Base-by-base conservation (phyloP, 1,139 yeast genomes). In the Citeromyces hawaiiensis region DNA sequence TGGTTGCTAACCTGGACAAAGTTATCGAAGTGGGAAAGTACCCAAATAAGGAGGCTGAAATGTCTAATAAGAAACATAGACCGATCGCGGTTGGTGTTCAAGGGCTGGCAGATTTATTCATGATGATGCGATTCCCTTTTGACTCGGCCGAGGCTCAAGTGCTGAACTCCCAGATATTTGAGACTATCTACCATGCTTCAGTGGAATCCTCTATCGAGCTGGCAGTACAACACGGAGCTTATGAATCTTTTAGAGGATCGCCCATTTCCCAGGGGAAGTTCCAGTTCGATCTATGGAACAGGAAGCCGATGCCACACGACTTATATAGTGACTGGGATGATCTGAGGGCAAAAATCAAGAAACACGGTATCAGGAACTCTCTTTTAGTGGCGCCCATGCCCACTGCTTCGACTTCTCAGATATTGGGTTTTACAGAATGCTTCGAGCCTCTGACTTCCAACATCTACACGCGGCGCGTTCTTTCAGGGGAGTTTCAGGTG, bases 391-490 rank as follows among this genome's bases (percentile, higher is more conserved):
- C 78, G 1, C 72, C 77, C 45, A 72, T 72, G 79, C 79, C 79
- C 34, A 72, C 79, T 38, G 79, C 79, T 13, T 71, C 78, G n/a
- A 72, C 79, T 5, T 72, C 79, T 2, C 79, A 72, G 54, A 72
- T 72, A 37, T 62, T 72, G 45, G 79, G 78, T 41, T 68, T 62
- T 51, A 72, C 66, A 46, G 79, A 72, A 55, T 72, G 79, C 54
- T 72, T 72, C 49, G 79, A 72, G 53, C 79, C 79, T 11, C 64
- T 62, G 49, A 72, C 79, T 15, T 72, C 78, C 15, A 72, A 72
- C 49, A 65, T 72, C 46, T 72, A 72, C 50, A 63, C 70, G 21
- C 61, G 79, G 53, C 61, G 79, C 52, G 78, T 72, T 5, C 60
- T 72, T 36, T 68, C 77, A 7, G 79, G 79, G 36, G 79, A 72